Base-by-base conservation (phyloP, 495 filamentous ascomycete genomes). In the Penicillium waksmanii region DNA sequence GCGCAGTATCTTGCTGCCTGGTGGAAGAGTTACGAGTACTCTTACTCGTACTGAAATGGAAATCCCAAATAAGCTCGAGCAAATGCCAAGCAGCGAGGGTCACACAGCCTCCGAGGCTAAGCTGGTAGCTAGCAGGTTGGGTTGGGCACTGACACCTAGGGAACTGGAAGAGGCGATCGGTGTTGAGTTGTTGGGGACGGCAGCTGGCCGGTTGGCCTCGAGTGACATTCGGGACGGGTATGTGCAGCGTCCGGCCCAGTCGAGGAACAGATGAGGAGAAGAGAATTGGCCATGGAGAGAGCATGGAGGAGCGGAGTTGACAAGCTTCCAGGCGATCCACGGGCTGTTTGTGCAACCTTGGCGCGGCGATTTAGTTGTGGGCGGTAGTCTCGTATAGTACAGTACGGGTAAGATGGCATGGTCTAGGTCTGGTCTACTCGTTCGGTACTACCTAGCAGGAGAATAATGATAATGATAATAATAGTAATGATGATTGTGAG, bases 1-100 rank as follows among this genome's bases (percentile, higher is more conserved):
- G 53, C 40, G 53, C 51, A 25, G 46, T 27, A 25, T 23, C 21
- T 17, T 52, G 50, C 50, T 52, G 50, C 50, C 50, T 52, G 23
- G 0, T 23, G 23, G 23, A 23, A 3, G 23, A 23, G n/a, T n/a
- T n/a, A n/a, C n/a, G n/a, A n/a, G n/a, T 23, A 23, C 23, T 23
- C 23, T 3, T 23, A 23, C 23, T 4, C 31, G 12, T 8, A n/a
- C 12, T 21, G 42, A 17, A n/a, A 19, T 4, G 8, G n/a, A 44
- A 17, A 9, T 12, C 3, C 8, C 8, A n/a, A 48, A 27, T 48
- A 27, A 48, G 21, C 23, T 48, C 46, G 46, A 27, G 21, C 9
- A 48, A 9, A 25, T 50, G 42, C 55, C 63, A 56, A 62, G 52
- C 44, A 17, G 21, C 8, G 46, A 27, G 46, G 46, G 21, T 25